Base-by-base conservation (phyloP, 768 basidiomycete species). In the Naganishia friedmannii region DNA sequence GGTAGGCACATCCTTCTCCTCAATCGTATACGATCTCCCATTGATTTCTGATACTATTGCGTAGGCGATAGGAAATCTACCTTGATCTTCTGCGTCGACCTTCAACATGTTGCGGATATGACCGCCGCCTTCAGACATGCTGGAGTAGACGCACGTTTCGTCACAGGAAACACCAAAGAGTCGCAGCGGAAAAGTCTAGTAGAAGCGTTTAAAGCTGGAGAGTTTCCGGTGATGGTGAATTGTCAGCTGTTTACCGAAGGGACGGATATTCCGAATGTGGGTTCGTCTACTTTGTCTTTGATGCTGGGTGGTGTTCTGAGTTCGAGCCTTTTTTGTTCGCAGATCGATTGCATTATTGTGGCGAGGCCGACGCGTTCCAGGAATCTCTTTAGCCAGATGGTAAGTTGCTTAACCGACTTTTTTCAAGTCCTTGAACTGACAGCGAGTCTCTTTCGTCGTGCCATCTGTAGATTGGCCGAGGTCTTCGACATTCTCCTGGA, bases 371-470 rank as follows among this genome's bases (percentile, higher is more conserved):
- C 94, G 1, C 86, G 90, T 29, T 95, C 93, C 15, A 85, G 87
- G 39, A 97, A 95, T 77, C 80, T 95, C 13, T 92, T 93, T 76
- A 87, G 91, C 21, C 94, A 98, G 76, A 96, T 97, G 92, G 92
- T 92, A 69, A 39, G 84, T 72, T 13, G 31, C 45, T 17, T 66
- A 48, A 39, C 7, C 65, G 29, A 29, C 9, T 42, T 29, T 31
- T 21, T 23, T 34, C 26, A 42, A 53, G 8, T 65, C 29, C 21
- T 21, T 5, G 45, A 4, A 46, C 13, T 58, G 37, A 21, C 15
- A 4, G 42, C 12, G 17, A 37, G 19, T 13, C 13, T 28, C 37
- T 53, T 56, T 31, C 57, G 29, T 46, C 15, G n/a, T n/a, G n/a
- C n/a, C n/a, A n/a, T 0, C 21, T 54, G 42, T 31, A 93, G 92